These are phyloP conservation scores for Anacardium occidentale DNA, from an alignment of 345 rosid genomes.

Conservation along the genomic window DNA sequence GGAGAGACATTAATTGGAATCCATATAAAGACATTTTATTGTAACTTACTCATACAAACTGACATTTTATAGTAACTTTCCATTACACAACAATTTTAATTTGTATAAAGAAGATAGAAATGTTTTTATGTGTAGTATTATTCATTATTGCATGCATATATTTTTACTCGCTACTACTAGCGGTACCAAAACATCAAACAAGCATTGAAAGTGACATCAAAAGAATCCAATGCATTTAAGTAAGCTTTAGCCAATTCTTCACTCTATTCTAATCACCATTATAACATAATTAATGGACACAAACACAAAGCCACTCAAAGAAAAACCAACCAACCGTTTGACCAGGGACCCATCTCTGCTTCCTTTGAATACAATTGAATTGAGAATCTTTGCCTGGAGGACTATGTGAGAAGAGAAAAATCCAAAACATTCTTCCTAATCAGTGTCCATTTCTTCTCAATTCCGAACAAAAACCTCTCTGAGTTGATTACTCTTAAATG, in stretches of 20 bases:
- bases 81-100: no score
- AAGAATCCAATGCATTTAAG: slow-evolving; percentile 15
- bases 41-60: no score
- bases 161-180: slow-evolving; percentile 8
- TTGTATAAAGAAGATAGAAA: no score
- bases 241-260: slow-evolving; percentile 1
- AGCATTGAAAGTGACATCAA: slow-evolving; percentile 1
- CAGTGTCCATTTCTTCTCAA: slow-evolving; percentile 25
- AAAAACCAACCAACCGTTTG: slow-evolving; percentile 56
- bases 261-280: not conserved
- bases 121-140: no score
- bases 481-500: not conserved
- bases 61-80: no score
- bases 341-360: slow-evolving; percentile 41
- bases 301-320: slow-evolving; percentile 30
- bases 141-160: slow-evolving; percentile 16
- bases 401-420: slow-evolving; percentile 12
- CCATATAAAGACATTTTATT: no score
- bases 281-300: not conserved
- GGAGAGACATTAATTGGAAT: no score
- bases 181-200: slow-evolving; percentile 9
- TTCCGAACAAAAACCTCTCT: slow-evolving; percentile 5
- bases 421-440: slow-evolving; percentile 34
- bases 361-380: slow-evolving; percentile 1
- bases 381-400: slow-evolving; percentile 35